A percentile compares a stretch with the other conserved stretches of the same genome.
Evolutionary conservation across 345 rosid genomes (phyloP).

Genomic region (Gossypium australe): DNA sequence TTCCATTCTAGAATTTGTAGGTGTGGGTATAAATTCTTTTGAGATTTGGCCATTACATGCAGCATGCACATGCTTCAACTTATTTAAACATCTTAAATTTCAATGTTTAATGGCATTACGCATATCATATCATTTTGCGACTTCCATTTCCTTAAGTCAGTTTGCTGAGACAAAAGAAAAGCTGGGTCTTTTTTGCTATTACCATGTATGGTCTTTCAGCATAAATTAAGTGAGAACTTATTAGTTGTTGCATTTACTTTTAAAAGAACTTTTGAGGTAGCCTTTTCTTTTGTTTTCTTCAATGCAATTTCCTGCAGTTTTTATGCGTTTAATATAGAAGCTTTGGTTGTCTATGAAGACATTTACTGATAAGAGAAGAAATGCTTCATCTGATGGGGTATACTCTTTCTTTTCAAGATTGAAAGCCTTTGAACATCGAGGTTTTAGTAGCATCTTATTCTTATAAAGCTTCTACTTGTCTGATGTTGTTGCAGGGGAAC

Average conservation of each 20-base stretch:
- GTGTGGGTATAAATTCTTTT: conserved; percentile 1
- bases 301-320: conserved; percentile 22
- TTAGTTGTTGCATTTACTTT: neutral
- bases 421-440: neutral
- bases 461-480: conserved; percentile 1
- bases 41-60: neutral
- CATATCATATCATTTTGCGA: neutral
- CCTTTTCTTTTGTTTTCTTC: neutral
- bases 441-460: neutral
- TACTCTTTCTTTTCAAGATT: conserved; percentile 8
- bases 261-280: neutral
- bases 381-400: conserved; percentile 66
- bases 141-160: neutral
- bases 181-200: neutral
- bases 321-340: conserved; percentile 32
- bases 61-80: conserved; percentile 1
- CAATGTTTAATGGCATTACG: neutral
- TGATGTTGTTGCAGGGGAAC: conserved; percentile 47
- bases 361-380: conserved; percentile 48
- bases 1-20: neutral
- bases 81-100: neutral
- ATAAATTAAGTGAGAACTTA: neutral
- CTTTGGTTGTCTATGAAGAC: conserved; percentile 53
- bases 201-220: neutral
- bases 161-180: neutral